Evolutionary conservation across 805 yeast species (phyloP).

Genomic region (Lipomyces chichibuensis): DNA sequence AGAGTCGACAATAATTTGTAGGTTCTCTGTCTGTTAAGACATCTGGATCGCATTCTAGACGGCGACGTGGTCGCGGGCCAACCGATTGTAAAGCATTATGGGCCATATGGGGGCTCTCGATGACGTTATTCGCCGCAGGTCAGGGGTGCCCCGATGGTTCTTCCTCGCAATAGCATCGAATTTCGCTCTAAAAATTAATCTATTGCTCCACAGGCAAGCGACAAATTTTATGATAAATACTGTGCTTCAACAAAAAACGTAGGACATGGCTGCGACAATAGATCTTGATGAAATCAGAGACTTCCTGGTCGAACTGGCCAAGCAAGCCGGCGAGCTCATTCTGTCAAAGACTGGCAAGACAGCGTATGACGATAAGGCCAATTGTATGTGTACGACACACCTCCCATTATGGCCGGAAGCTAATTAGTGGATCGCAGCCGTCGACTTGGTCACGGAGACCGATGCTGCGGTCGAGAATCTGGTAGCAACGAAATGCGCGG

Average conservation of each 20-base stretch:
- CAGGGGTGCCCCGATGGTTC: not conserved
- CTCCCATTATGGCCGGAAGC: not conserved
- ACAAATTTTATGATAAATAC: not conserved
- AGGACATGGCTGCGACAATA: not conserved
- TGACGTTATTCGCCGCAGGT: not conserved
- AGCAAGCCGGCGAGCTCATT: slow-evolving; percentile 56
- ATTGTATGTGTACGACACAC: slow-evolving; percentile 38
- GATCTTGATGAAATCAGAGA: slow-evolving; percentile 46
- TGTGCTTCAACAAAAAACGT: not conserved
- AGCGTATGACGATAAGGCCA: slow-evolving; percentile 58
- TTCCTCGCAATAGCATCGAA: not conserved
- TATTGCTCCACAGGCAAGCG: not conserved
- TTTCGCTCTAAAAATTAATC: too few species aligned
- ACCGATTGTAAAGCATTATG: too few species aligned
- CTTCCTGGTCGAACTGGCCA: slow-evolving; percentile 49
- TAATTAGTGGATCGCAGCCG: slow-evolving; percentile 43
- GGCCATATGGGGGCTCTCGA: not conserved
- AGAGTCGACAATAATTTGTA: too few species aligned
- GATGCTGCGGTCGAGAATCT: slow-evolving; percentile 59
- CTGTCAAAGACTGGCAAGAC: slow-evolving; percentile 52
- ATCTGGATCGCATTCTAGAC: too few species aligned
- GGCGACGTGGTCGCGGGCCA: too few species aligned
- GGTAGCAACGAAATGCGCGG: slow-evolving; percentile 44
- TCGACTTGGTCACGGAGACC: slow-evolving; percentile 64
- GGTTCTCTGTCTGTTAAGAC: too few species aligned